Conservation (phyloP, 495 filamentous ascomycete genomes). For the Aspergillus wentii region DNA sequence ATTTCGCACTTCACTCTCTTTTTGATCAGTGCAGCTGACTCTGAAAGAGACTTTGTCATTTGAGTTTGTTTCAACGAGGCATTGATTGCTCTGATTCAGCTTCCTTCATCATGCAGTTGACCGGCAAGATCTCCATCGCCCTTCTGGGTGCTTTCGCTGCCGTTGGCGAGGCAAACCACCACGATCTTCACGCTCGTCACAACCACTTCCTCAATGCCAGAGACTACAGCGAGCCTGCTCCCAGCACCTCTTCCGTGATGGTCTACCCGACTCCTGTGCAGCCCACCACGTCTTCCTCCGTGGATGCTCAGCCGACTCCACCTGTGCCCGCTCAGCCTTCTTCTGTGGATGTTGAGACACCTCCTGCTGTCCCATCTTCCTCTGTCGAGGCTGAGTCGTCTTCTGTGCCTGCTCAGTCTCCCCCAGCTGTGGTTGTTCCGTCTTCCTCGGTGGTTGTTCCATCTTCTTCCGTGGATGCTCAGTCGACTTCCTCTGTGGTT, state of each 20-base stretch:
- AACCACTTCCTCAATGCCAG: constrained; percentile 18
- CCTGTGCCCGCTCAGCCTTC: not conserved
- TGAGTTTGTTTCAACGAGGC: constrained; percentile 11
- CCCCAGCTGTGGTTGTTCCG: constrained; percentile 1
- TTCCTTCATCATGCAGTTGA: constrained; percentile 30
- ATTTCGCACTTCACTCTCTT: constrained; percentile 38
- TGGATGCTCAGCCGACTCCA: not conserved
- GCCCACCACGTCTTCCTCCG: constrained; percentile 5
- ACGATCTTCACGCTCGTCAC: constrained; percentile 30
- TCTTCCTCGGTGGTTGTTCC: not conserved
- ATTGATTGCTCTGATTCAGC: constrained; percentile 20
- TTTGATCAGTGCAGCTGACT: constrained; percentile 9
- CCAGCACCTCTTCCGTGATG: constrained; percentile 12
- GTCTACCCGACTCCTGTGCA: constrained; percentile 13
- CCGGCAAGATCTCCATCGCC: constrained; percentile 44
- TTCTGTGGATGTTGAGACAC: not conserved
- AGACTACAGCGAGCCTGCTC: constrained; percentile 7
- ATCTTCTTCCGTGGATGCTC: constrained; percentile 4
- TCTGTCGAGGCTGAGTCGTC: not conserved
- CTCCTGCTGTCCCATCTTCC: not conserved
- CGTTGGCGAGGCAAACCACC: constrained; percentile 34
- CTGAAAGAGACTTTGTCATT: not conserved
- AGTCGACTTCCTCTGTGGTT: constrained; percentile 6
- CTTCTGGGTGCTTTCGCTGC: constrained; percentile 45
- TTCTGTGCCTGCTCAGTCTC: constrained; percentile 4